Base-by-base conservation (phyloP, 192 early-diverging fungal genomes). In the Jimgerdemannia lactiflua region DNA sequence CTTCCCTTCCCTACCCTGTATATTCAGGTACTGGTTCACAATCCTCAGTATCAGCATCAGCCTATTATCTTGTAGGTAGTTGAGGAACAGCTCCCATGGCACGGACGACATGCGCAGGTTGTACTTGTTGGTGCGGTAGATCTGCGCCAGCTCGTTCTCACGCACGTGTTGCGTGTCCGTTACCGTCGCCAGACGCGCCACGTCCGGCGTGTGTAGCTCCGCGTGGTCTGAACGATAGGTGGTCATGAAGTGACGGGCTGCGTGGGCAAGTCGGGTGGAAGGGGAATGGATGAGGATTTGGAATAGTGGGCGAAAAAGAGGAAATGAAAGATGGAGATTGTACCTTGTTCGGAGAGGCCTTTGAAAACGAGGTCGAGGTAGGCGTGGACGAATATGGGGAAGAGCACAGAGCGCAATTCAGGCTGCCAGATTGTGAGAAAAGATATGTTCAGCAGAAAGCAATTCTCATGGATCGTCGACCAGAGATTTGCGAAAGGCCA, bases 21-120 rank as follows among this genome's bases (percentile, higher is more conserved):
- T 97, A 72, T 92, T 91, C 39, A 98, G 69, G 71, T 97, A 90
- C 82, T 97, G 94, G 80, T 99, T 98, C 64, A 98, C 90, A 39
- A 98, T 89, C 78, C 95, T 86, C 75, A 97, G 89, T 64, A 99
- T 74, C 63, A 96, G 82, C 78, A 93, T 94, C 69, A 92, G 94
- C 69, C 94, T 91, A 85, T 95, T 95, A 74, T 98, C 96, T 82
- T 98, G 95, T 75, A 99, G 81, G 79, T 94, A 99, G 71, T 92
- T 88, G 68, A 98, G 77, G 70, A 99, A 88, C 20, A 99, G 89
- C 81, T 96, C 94, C 75, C 94, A 95, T 1, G 95, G 92, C 14
- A 94, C 95, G 11, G 90, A 84, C 64, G 93, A 91, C 93, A 99
- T 93, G 7, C 87, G 87, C 29, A 99, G 75, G 39, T 86, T 88